These are phyloP conservation scores for Silybum marianum DNA, from an alignment of 129 eudicot species.

Conservation along the genomic window DNA sequence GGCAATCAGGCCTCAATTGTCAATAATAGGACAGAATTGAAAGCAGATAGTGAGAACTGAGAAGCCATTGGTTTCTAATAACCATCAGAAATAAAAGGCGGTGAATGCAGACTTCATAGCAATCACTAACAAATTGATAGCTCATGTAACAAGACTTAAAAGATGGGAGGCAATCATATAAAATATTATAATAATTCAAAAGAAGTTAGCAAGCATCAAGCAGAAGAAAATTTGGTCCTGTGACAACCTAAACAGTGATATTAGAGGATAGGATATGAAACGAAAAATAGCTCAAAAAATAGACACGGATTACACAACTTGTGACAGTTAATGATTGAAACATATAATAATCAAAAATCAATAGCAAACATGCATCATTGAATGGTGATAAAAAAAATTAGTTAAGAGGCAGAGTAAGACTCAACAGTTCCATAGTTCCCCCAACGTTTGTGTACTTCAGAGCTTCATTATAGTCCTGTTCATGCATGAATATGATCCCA, in stretches of 20 bases:
- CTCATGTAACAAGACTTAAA: neutral
- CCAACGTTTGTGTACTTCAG: constrained; percentile 84
- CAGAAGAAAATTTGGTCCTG: neutral
- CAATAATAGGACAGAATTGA: neutral
- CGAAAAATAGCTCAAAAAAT: neutral
- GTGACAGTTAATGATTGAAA: neutral
- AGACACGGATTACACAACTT: neutral
- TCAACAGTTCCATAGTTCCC: constrained; percentile 94
- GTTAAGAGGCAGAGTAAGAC: constrained; percentile 39
- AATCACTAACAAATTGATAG: neutral
- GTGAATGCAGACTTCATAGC: neutral
- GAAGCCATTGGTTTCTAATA: constrained; percentile 1
- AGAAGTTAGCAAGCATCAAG: neutral
- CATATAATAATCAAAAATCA: neutral
- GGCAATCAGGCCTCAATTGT: neutral
- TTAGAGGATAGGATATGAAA: neutral
- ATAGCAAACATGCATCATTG: neutral
- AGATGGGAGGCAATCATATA: neutral
- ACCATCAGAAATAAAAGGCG: neutral
- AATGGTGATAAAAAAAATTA: neutral
- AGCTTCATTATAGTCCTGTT: constrained; percentile 89
- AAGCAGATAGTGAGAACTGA: neutral
- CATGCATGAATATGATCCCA: constrained; percentile 83
- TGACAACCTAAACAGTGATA: neutral
- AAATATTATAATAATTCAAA: neutral